A percentile compares a stretch with the other conserved stretches of the same genome.
phyloP scores from a whole-genome alignment of 345 rosid species.

The Eucalyptus pauciflora region DNA sequence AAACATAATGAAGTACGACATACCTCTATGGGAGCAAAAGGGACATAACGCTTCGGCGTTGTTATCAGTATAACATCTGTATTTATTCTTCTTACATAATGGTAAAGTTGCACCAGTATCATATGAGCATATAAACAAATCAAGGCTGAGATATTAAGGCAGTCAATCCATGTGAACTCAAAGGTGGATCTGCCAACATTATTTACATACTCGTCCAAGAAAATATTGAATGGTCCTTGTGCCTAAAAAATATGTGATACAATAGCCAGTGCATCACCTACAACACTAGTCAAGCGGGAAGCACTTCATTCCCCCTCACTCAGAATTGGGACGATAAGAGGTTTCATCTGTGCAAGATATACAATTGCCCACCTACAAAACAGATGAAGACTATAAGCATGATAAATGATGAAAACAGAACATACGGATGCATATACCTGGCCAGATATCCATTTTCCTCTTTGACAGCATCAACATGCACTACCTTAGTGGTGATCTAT shows the following conservation, averaged over 20 bases:
- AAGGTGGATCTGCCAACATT: neutral
- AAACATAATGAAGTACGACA: neutral
- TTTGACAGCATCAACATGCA: neutral
- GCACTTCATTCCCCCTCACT: slow-evolving; percentile 59
- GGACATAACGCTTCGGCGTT: neutral
- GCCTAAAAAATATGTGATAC: neutral
- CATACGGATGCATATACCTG: neutral
- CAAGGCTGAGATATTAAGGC: neutral
- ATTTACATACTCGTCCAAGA: neutral
- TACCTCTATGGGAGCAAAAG: neutral
- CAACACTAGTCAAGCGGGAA: neutral
- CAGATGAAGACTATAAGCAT: neutral
- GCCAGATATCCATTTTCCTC: neutral
- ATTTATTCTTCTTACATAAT: neutral
- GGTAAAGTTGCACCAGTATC: neutral
- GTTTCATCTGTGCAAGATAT: slow-evolving; percentile 95
- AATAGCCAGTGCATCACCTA: neutral
- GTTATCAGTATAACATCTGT: neutral
- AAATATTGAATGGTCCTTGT: neutral
- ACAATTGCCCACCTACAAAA: slow-evolving; percentile 93
- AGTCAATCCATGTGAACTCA: neutral
- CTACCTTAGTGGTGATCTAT: neutral
- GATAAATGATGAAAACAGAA: neutral
- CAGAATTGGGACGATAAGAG: slow-evolving; percentile 88
- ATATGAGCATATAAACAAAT: neutral